phyloP scores from a whole-genome alignment of 331 rosid genomes.

The Quercus lobata region DNA sequence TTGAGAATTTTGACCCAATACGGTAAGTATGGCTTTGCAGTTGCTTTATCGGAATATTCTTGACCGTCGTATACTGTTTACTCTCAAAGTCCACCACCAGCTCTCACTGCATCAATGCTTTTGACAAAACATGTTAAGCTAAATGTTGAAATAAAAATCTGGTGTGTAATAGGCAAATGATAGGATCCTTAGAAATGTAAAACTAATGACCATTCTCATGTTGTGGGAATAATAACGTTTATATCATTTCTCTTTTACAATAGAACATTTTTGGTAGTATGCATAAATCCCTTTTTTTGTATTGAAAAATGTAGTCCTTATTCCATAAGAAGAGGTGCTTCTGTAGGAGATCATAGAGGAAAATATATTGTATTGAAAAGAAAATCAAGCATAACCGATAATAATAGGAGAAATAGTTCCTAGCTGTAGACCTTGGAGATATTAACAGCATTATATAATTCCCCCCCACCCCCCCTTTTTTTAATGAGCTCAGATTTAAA shows the following conservation, averaged over 20 bases:
- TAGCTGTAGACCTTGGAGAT: neutral
- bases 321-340: neutral
- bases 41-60: neutral
- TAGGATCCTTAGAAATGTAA: neutral
- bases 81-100: neutral
- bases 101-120: neutral
- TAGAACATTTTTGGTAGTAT: neutral
- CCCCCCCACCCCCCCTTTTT: neutral
- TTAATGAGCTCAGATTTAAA: neutral
- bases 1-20: conserved; percentile 45
- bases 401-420: neutral
- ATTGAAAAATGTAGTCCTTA: neutral
- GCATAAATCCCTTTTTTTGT: neutral
- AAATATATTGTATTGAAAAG: neutral
- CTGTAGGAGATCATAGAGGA: neutral
- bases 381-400: neutral
- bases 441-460: neutral
- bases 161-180: neutral
- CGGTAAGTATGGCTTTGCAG: conserved; percentile 18
- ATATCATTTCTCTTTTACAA: neutral
- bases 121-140: neutral
- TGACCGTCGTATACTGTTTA: neutral
- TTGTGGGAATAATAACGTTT: neutral
- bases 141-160: neutral
- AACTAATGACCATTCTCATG: neutral